phyloP scores from a whole-genome alignment of 176 grass and related monocot species.

The Microstegium vimineum region DNA sequence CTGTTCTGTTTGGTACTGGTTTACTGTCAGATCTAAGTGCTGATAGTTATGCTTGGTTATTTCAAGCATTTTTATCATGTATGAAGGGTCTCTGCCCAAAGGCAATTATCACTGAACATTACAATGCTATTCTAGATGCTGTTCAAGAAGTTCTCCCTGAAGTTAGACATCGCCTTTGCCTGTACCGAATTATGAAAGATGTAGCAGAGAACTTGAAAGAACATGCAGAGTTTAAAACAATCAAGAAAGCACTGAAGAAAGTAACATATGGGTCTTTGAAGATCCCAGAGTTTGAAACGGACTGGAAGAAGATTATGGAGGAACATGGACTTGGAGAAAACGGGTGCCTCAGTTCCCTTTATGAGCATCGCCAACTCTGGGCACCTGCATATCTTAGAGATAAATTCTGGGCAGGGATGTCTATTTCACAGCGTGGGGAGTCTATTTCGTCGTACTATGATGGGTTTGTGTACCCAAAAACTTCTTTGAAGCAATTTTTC shows the following conservation, averaged over 20 bases:
- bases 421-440: slow-evolving; percentile 56
- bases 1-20: slow-evolving; percentile 71
- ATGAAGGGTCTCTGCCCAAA: slow-evolving; percentile 49
- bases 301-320: slow-evolving; percentile 74
- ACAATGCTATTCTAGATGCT: slow-evolving; percentile 66
- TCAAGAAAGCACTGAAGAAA: slow-evolving; percentile 72
- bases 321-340: slow-evolving; percentile 72
- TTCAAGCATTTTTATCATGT: slow-evolving; percentile 76
- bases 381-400: slow-evolving; percentile 78
- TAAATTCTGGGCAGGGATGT: slow-evolving; percentile 88
- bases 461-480: slow-evolving; percentile 90
- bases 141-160: slow-evolving; percentile 57
- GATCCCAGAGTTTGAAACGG: slow-evolving; percentile 58
- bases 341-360: slow-evolving; percentile 74
- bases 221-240: slow-evolving; percentile 72
- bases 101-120: slow-evolving; percentile 77
- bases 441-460: slow-evolving; percentile 79
- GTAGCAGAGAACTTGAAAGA: slow-evolving; percentile 72
- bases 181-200: slow-evolving; percentile 77
- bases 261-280: slow-evolving; percentile 67
- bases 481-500: slow-evolving; percentile 92
- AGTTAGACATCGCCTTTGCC: slow-evolving; percentile 73
- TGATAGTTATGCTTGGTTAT: slow-evolving; percentile 90
- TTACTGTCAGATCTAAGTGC: slow-evolving; percentile 71
- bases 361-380: slow-evolving; percentile 75